Percentiles rank a stretch among this genome's conserved stretches.
Evolutionary conservation across 345 rosid genomes (phyloP).

Genomic region (Rhizophora apiculata): DNA sequence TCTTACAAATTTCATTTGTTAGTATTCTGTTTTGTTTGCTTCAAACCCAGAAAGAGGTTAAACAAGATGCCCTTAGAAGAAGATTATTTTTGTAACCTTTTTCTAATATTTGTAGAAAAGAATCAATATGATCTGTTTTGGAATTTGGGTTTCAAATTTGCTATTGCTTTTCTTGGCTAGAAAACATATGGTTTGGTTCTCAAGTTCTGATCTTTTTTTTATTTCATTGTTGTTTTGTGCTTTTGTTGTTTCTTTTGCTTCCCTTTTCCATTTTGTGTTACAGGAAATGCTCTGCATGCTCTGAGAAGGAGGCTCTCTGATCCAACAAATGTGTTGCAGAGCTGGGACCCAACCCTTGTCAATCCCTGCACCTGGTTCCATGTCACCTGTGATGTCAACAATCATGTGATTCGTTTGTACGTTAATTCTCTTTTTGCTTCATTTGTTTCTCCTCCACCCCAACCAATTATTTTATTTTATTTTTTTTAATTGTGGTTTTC

Average conservation of each 20-base stretch:
- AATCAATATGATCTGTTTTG: too few relatives aligned
- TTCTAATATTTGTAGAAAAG: too few relatives aligned
- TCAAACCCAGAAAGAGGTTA: background rate
- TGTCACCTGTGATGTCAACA: conserved; percentile 65
- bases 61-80: background rate
- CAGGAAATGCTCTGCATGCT: conserved; percentile 71
- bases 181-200: conserved; percentile 6
- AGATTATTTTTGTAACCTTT: background rate
- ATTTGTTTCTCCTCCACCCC: background rate
- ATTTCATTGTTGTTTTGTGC: background rate
- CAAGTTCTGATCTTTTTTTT: background rate
- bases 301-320: conserved; percentile 60
- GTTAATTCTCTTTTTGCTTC: conserved; percentile 7
- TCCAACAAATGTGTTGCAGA: conserved; percentile 69
- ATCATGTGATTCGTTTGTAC: conserved; percentile 61
- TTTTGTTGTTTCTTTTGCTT: background rate
- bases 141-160: background rate
- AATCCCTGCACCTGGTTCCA: conserved; percentile 93
- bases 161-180: background rate
- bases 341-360: conserved; percentile 96
- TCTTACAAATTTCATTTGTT: background rate
- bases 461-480: background rate
- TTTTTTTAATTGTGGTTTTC: background rate
- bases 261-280: conserved; percentile 13
- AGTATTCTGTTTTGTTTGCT: background rate